Evolutionary conservation across 306 rosid genomes (phyloP).

Genomic region (Vigna angularis): DNA sequence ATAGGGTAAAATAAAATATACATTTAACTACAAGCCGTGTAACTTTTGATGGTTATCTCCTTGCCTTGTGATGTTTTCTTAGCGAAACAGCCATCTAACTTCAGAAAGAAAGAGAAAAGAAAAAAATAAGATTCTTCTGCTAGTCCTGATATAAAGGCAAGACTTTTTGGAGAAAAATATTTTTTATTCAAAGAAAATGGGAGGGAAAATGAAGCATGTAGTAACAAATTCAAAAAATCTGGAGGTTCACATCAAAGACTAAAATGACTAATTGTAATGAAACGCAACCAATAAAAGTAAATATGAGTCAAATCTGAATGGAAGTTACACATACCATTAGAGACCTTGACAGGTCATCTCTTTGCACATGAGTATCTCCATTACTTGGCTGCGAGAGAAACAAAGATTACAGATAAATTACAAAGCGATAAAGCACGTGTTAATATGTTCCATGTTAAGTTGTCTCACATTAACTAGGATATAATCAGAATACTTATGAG

Average conservation of each 20-base stretch:
- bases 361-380: constrained; percentile 69
- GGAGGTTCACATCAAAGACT: constrained; percentile 25
- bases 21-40: constrained; percentile 22
- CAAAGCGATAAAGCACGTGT: constrained; percentile 18
- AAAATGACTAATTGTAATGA: constrained; percentile 2
- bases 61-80: background rate
- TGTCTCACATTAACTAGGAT: background rate
- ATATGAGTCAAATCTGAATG: constrained; percentile 35
- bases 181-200: background rate
- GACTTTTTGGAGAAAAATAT: background rate
- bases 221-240: background rate
- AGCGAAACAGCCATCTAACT: constrained; percentile 1
- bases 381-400: constrained; percentile 59
- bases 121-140: background rate
- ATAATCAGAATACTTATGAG: background rate
- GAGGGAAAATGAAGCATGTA: background rate
- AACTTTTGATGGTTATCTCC: constrained; percentile 7
- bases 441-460: background rate
- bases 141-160: constrained; percentile 1
- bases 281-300: constrained; percentile 29
- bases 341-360: constrained; percentile 82
- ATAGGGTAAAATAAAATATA: background rate
- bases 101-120: constrained; percentile 4
- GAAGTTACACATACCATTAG: constrained; percentile 74
- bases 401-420: constrained; percentile 44